Base-by-base conservation (phyloP, 2,329 filamentous ascomycete genomes). In the Neofusicoccum ribis region DNA sequence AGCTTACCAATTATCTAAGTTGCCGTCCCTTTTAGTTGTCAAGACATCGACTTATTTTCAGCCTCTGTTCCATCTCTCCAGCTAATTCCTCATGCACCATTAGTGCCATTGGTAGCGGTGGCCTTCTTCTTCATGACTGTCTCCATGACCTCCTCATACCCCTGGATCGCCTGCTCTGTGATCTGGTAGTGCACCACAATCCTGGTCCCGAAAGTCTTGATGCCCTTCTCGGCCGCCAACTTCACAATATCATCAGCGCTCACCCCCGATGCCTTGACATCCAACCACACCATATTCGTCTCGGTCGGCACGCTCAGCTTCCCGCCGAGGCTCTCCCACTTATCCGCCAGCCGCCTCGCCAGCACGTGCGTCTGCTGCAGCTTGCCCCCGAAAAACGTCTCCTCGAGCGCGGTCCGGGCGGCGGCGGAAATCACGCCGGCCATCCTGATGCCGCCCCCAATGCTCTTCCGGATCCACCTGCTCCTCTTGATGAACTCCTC, bases 231-330 rank as follows among this genome's bases (percentile, higher is more conserved):
- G 67, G 84, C 77, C 1, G 82, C 87, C 43, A 85, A 76, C 65
- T 82, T 79, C 9, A 85, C 82, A 67, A 88, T 85, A 46, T 84
- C 80, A 60, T 84, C 81, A 4, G 74, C 74, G 3, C 80, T 78
- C 37, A 89, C 74, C 0, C 86, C 85, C 11, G 86, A 84, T 1
- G 84, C 83, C 36, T 87, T 84, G 15, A 95, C 80, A 75, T 96
- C 89, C 65, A 96, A 73, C 92, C 91, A 96, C 39, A 92, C 87
- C 91, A 96, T 96, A 78, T 96, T 96, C n/a, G 92, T 96, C 73
- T 96, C 89, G 1, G 91, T 89, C 0, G 90, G 89, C 66, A 89
- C 83, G 20, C 83, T 77, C 65, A 92, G 78, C 77, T 85, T 86
- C 1, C 92, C 92, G 4, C 92, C 92, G 60, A 88, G 81, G 15